A percentile compares a stretch with the other conserved stretches of the same genome.
phyloP scores from a whole-genome alignment of 2,329 filamentous ascomycete genomes.

The Ophiostoma perfectum region DNA sequence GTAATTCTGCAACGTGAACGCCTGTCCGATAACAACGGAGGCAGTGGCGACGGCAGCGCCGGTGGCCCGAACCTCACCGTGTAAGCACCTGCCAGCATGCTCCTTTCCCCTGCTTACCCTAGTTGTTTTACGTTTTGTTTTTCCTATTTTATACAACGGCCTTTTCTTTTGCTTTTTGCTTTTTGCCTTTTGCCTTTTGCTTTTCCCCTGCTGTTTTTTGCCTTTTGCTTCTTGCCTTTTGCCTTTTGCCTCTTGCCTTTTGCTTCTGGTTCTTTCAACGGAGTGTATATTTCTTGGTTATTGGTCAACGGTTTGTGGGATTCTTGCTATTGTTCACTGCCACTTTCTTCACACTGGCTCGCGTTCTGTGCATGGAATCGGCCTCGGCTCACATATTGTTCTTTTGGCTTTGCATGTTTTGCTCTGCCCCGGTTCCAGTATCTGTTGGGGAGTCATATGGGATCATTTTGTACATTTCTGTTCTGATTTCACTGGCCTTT shows the following conservation, averaged over 20 bases:
- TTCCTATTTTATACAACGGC: background rate
- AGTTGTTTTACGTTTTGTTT: background rate
- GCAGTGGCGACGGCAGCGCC: conserved; percentile 22
- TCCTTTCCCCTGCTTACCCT: background rate
- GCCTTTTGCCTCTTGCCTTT: background rate
- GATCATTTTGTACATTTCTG: background rate
- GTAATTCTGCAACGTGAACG: conserved; percentile 59
- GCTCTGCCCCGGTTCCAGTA: background rate
- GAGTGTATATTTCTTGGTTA: background rate
- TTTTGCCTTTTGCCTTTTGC: background rate
- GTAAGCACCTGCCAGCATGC: background rate
- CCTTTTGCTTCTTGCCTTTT: background rate
- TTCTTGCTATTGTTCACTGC: background rate
- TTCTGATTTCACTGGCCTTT: too few species aligned
- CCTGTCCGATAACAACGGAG: conserved; percentile 35
- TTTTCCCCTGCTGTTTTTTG: background rate
- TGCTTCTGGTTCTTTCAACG: background rate
- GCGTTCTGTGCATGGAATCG: background rate
- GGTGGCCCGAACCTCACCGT: conserved; percentile 20
- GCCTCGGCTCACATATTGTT: background rate
- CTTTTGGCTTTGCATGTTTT: background rate
- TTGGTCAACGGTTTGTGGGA: background rate
- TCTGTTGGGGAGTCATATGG: background rate
- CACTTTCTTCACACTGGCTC: background rate
- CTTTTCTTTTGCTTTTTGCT: background rate